Evolutionary conservation across 1,284 basidiomycete genomes (phyloP).

Genomic region (Anthracocystis panici-leucophaei): DNA sequence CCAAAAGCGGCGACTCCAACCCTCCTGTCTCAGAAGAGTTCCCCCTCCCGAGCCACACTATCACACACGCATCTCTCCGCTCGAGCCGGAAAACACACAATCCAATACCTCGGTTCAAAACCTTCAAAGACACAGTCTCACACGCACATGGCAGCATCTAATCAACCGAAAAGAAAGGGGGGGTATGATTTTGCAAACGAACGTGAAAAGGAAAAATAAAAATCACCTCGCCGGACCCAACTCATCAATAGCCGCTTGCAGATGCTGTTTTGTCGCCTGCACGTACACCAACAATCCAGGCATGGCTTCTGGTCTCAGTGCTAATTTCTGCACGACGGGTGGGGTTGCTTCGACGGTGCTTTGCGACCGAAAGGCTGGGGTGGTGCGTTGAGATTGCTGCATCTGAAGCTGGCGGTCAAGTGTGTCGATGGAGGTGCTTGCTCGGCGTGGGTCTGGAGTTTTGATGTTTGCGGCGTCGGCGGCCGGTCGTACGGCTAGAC

Average conservation of each 20-base stretch:
- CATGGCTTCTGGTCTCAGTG: conserved; percentile 57
- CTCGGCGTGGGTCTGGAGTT: conserved; percentile 6
- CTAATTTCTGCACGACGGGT: conserved; percentile 40
- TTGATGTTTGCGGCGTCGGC: not conserved
- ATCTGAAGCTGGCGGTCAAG: conserved; percentile 7
- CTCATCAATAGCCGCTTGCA: conserved; percentile 44
- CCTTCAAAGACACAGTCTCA: conserved; percentile 1
- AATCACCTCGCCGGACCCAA: not conserved
- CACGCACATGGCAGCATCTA: conserved; percentile 4
- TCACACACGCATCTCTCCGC: not conserved
- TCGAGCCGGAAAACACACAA: not conserved
- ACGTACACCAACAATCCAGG: conserved; percentile 54
- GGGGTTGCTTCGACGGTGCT: conserved; percentile 14
- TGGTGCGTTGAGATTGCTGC: not conserved
- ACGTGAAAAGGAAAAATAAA: not conserved
- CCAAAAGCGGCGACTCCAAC: too few species aligned
- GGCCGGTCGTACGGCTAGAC: conserved; percentile 3
- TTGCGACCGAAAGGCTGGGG: not conserved
- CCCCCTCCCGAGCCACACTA: not conserved
- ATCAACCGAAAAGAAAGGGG: not conserved
- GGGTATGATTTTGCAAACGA: not conserved
- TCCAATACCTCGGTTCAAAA: not conserved
- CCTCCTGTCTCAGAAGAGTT: too few species aligned
- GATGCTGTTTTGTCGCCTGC: conserved; percentile 52
- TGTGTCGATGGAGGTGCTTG: conserved; percentile 26